These are phyloP conservation scores for Sodiomyces alkalinus DNA, from an alignment of 2,329 filamentous ascomycete species.

Conservation along the genomic window DNA sequence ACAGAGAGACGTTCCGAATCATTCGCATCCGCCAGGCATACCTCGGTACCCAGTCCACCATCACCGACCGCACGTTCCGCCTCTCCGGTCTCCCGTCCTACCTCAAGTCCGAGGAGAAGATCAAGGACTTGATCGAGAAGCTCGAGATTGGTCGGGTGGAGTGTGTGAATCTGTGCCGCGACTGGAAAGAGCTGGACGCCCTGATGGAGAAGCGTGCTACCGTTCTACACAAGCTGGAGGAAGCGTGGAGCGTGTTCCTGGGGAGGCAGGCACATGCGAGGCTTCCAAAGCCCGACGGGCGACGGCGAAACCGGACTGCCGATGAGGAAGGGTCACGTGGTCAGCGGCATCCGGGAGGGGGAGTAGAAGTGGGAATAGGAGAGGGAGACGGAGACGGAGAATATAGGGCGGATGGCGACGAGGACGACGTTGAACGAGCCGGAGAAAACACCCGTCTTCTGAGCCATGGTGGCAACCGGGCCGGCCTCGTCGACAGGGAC, in stretches of 20 bases:
- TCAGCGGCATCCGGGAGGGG: no score
- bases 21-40: slow-evolving; percentile 82
- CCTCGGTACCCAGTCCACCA: slow-evolving; percentile 82
- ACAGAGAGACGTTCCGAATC: slow-evolving; percentile 69
- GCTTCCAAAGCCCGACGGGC: slow-evolving; percentile 19
- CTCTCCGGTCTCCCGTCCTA: slow-evolving; percentile 75
- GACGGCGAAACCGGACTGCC: slow-evolving; percentile 7
- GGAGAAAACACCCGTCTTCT: slow-evolving; percentile 48
- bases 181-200: slow-evolving; percentile 73
- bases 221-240: slow-evolving; percentile 60
- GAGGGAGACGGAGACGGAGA: no score
- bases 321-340: slow-evolving; percentile 12
- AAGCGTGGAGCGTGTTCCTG: slow-evolving; percentile 68
- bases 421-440: slow-evolving; percentile 26
- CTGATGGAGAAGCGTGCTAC: slow-evolving; percentile 52
- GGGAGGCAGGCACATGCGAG: slow-evolving; percentile 36
- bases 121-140: slow-evolving; percentile 76
- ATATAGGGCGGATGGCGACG: slow-evolving; percentile 10
- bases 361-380: no score
- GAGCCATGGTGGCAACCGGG: slow-evolving; percentile 10
- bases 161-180: slow-evolving; percentile 67
- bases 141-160: slow-evolving; percentile 84
- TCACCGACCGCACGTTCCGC: slow-evolving; percentile 87
- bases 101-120: slow-evolving; percentile 64
- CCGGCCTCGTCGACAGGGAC: slow-evolving; percentile 22